A percentile compares a stretch with the other conserved stretches of the same genome.
Conservation (phyloP, 2,329 filamentous ascomycete species). For the Sarocladiaceae sp. region DNA sequence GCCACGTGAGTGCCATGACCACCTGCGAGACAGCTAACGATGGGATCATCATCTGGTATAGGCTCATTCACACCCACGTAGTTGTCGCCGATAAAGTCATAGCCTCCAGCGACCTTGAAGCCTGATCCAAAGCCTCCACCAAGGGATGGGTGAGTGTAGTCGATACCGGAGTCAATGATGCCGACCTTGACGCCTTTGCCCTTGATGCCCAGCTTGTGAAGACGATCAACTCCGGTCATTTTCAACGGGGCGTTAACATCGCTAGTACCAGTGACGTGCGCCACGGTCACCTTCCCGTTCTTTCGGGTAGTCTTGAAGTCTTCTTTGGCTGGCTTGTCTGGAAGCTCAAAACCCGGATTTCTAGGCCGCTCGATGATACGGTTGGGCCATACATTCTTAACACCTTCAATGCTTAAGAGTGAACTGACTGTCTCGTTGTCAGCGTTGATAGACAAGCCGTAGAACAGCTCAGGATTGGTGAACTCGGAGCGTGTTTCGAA, state of each 20-base stretch:
- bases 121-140: slow-evolving; percentile 16
- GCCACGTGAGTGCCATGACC: slow-evolving; percentile 40
- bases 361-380: background rate
- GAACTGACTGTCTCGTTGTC: background rate
- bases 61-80: slow-evolving; percentile 3
- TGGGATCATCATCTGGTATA: slow-evolving; percentile 11
- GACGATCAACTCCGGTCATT: slow-evolving; percentile 18
- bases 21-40: slow-evolving; percentile 11
- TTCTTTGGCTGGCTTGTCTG: background rate
- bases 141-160: slow-evolving; percentile 18
- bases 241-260: background rate
- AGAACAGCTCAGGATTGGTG: background rate
- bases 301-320: background rate
- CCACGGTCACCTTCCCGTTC: background rate
- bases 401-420: background rate
- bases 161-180: slow-evolving; percentile 19
- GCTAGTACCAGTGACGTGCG: background rate
- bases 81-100: slow-evolving; percentile 15
- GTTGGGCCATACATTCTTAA: background rate
- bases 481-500: background rate
- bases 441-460: background rate
- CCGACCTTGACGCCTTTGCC: slow-evolving; percentile 19
- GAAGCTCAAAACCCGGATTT: background rate
- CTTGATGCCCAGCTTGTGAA: slow-evolving; percentile 16
- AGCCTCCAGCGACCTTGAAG: slow-evolving; percentile 17